phyloP scores from a whole-genome alignment of 805 yeast species.

The Kodamaea neixiangensis region DNA sequence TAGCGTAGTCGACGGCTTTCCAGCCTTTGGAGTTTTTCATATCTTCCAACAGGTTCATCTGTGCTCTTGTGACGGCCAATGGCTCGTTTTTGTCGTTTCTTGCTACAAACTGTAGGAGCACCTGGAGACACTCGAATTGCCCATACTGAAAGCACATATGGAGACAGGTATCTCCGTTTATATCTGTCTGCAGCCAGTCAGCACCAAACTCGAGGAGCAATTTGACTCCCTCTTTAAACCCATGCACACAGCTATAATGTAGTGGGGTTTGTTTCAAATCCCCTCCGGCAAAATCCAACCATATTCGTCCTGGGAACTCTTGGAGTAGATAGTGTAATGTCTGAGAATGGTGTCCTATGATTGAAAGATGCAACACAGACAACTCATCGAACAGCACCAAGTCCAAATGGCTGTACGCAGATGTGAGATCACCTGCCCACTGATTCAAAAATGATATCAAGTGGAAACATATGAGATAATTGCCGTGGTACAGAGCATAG shows the following conservation, averaged over 20 bases:
- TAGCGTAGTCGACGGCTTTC: constrained; percentile 37
- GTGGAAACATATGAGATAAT: constrained; percentile 64
- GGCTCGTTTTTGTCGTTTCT: constrained; percentile 13
- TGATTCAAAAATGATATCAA: constrained; percentile 48
- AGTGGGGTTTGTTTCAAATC: constrained; percentile 56
- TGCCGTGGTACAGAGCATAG: constrained; percentile 75
- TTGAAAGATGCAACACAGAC: constrained; percentile 72
- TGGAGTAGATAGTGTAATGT: constrained; percentile 70
- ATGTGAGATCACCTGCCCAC: constrained; percentile 21
- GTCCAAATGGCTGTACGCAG: constrained; percentile 26
- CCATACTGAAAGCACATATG: constrained; percentile 61
- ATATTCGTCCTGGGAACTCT: constrained; percentile 40
- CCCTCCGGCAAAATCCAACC: constrained; percentile 59
- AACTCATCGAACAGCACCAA: constrained; percentile 53
- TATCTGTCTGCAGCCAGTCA: constrained; percentile 30
- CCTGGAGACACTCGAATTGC: constrained; percentile 49
- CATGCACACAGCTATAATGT: constrained; percentile 65
- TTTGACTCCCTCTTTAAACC: constrained; percentile 63
- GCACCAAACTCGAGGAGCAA: constrained; percentile 75
- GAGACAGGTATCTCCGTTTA: constrained; percentile 37
- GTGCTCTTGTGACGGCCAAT: constrained; percentile 25
- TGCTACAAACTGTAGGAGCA: constrained; percentile 20
- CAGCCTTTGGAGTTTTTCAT: constrained; percentile 60
- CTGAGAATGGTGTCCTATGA: constrained; percentile 59
- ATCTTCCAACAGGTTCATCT: constrained; percentile 51